Evolutionary conservation across 2,329 filamentous ascomycete genomes (phyloP), one percentile per base, ranked within the genome.

Genomic region (Gnomoniopsis sp.): DNA sequence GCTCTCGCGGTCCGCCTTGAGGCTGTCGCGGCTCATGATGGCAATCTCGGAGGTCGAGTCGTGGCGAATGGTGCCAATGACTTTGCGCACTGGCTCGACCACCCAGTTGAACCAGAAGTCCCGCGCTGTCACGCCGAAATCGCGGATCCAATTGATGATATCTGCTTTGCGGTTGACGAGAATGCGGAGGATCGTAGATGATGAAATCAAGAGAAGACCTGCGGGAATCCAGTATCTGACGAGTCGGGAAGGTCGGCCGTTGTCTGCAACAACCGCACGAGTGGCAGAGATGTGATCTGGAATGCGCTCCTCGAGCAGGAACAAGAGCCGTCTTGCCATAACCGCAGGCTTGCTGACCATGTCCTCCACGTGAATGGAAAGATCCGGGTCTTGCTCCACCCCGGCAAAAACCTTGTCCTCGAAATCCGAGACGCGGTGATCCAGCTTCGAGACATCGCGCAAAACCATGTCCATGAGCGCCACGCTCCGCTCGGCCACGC

Each of bases 31-130:
- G 75, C 92, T 97, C 89, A 99, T 95, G 64, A 99, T 90, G 48
- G 93, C 95, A 64, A 99, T 93, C 70, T 98, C 93, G 69, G 91
- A 96, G 65, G 87, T 89, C 67, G 90, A 87, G 68, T 98, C 91
- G 71, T 98, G 95, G 6, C 93, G 87, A 65, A 99, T 98, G 0
- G 95, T 99, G 51, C 88, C 87, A 59, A 99, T 84, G 19, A 99
- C 81, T 70, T 91, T 93, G 66, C 86, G 86, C 1, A 86, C 80
- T 0, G 95, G 95, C 64, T 96, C 89, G 12, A 99, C 78, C 3
- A 99, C 89, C 95, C 95, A 99, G 71, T 99, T 99, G 61, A 87
- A 80, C 90, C 93, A 97, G 70, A 99, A 99, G 72, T 96, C 93
- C 55, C 90, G 82, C 1, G 87, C 77, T 0, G 95, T 99, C 1